Evolutionary conservation across 1,284 basidiomycete species (phyloP), one percentile per base, ranked within the genome.

Genomic region (Lignosus rhinocerotis): DNA sequence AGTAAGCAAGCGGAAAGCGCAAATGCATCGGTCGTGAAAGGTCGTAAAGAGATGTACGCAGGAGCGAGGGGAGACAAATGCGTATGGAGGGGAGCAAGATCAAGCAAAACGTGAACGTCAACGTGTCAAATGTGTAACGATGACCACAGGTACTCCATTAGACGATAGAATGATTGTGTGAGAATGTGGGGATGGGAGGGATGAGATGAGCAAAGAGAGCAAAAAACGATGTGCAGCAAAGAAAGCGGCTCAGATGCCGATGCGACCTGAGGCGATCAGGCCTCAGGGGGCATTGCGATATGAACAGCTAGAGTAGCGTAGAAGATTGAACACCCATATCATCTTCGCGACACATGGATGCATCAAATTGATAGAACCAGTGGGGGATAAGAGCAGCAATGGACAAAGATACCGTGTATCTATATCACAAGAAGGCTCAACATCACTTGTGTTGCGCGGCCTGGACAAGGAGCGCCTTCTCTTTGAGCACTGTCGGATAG

Each of bases 401-500:
- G 46, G 42, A 30, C 39, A 50, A n/a, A 21, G 42, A 52, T 25
- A 58, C 48, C 50, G 56, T 21, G 44, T 32, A 56, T 17, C 51
- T 56, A 48, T 44, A 38, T 46, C 17, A 44, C 36, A 43, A 16
- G 41, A 53, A 30, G 30, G 47, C 33, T 49, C n/a, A 30, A 1
- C 21, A 36, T 65, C 66, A 70, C 58, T 71, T 74, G 48, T 69
- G 56, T 51, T 72, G 69, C 10, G 73, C 65, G 6, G 71, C 71
- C 55, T 79, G 78, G 16, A 75, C 52, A 5, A 77, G 68, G 45
- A 78, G 62, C 4, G 78, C 87, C 73, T 92, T 93, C 72, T 92
- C 90, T 75, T 88, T 92, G 60, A 95, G 76, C 2, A 93, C 81
- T 2, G 83, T 77, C 7, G 92, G 89, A 70, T 93, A 94, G 69